These are phyloP conservation scores for Apiospora phragmitis DNA, from an alignment of 2,329 filamentous ascomycete genomes.

Conservation along the genomic window DNA sequence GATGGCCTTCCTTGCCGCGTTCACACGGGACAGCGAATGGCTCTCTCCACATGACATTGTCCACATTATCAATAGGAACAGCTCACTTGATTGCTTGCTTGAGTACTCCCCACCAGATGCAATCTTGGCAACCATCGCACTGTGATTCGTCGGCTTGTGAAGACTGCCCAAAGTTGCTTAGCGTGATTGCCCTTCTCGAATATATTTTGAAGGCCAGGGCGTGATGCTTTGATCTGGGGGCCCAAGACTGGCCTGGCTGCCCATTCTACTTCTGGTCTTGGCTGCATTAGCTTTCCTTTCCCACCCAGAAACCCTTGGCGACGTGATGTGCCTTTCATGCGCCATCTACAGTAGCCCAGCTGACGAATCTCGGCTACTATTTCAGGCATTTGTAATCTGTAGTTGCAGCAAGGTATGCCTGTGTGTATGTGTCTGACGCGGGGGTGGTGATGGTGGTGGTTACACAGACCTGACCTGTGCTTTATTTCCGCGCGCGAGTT, in stretches of 20 bases:
- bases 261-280: background rate
- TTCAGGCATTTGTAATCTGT: background rate
- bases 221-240: background rate
- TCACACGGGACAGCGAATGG: too few relatives aligned
- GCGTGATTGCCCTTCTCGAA: background rate
- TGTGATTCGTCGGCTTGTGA: background rate
- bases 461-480: background rate
- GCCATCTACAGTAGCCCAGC: background rate
- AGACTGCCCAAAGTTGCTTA: background rate
- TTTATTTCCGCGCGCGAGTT: background rate
- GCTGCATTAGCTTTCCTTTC: background rate
- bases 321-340: background rate
- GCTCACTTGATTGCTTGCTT: too few relatives aligned
- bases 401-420: background rate
- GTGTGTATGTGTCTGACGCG: background rate
- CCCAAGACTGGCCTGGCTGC: background rate
- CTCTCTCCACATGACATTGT: too few relatives aligned
- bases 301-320: background rate
- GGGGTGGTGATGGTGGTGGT: background rate
- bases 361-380: background rate
- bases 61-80: too few relatives aligned
- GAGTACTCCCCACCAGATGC: too few relatives aligned
- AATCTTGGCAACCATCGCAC: too few relatives aligned
- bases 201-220: too few relatives aligned
- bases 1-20: too few relatives aligned